A percentile compares a stretch with the other conserved stretches of the same genome.
phyloP scores from a whole-genome alignment of 176 grass and related monocot species.

The Otatea glauca region DNA sequence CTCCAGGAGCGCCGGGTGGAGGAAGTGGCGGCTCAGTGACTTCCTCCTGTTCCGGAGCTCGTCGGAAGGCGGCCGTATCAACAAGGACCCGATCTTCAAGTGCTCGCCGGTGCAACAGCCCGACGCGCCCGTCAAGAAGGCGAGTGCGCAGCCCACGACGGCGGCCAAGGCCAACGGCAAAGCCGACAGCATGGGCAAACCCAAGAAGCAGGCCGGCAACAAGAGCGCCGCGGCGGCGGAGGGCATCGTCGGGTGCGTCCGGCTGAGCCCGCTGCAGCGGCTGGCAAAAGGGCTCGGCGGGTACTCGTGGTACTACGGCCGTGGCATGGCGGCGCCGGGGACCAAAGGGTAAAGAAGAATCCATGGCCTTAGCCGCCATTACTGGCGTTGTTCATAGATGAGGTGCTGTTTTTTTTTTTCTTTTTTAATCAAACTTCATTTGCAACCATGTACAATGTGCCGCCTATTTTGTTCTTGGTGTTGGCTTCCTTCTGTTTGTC shows the following conservation, averaged over 20 bases:
- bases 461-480: slow-evolving; percentile 36
- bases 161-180: slow-evolving; percentile 3
- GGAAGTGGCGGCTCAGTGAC: slow-evolving; percentile 74
- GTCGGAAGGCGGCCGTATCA: slow-evolving; percentile 56
- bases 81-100: slow-evolving; percentile 58
- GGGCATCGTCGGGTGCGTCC: slow-evolving; percentile 59
- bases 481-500: slow-evolving; percentile 25
- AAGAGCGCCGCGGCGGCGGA: slow-evolving; percentile 47
- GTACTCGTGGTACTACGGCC: slow-evolving; percentile 59
- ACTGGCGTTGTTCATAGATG: slow-evolving; percentile 40
- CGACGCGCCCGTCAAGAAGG: slow-evolving; percentile 42
- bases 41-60: slow-evolving; percentile 87
- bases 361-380: neutral
- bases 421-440: neutral
- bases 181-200: slow-evolving; percentile 27
- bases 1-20: slow-evolving; percentile 56
- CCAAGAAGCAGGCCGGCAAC: slow-evolving; percentile 35
- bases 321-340: slow-evolving; percentile 38
- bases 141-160: neutral
- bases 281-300: slow-evolving; percentile 57
- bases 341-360: slow-evolving; percentile 45
- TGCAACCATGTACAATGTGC: slow-evolving; percentile 32
- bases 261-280: slow-evolving; percentile 70
- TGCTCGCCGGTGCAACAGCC: slow-evolving; percentile 26
- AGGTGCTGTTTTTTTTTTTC: neutral